These are phyloP conservation scores for Echeveria elegans DNA, from an alignment of 164 flowering plant species.

Conservation along the genomic window DNA sequence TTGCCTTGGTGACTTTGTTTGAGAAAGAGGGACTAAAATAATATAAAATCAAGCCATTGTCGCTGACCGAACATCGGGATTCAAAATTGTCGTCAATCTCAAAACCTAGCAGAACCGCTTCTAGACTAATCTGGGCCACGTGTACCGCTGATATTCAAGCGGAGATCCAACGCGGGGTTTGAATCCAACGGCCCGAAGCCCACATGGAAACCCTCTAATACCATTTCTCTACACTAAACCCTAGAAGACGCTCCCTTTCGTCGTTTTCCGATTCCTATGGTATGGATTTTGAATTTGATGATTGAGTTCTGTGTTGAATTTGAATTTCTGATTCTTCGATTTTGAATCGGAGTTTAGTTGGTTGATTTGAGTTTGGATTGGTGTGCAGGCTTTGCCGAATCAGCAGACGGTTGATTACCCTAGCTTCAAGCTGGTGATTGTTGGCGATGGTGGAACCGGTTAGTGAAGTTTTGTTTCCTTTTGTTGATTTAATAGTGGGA, in stretches of 20 bases:
- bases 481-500: not conserved
- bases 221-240: not conserved
- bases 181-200: not conserved
- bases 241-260: not conserved
- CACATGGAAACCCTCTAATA: not conserved
- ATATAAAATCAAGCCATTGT: no score
- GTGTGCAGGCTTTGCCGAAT: conserved; percentile 30
- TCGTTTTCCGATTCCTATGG: not conserved
- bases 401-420: conserved; percentile 39
- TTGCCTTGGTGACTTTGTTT: no score
- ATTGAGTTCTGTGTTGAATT: not conserved
- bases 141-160: not conserved
- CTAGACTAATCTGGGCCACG: not conserved
- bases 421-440: conserved; percentile 43
- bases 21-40: no score
- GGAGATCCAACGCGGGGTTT: not conserved
- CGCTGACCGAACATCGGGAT: not conserved
- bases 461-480: not conserved
- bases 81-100: no score
- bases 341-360: not conserved
- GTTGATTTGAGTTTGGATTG: not conserved
- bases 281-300: not conserved
- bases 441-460: conserved; percentile 47
- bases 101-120: no score
- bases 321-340: not conserved